Evolutionary conservation across 1,284 basidiomycete species (phyloP).

Genomic region (Omphalotus olearius): DNA sequence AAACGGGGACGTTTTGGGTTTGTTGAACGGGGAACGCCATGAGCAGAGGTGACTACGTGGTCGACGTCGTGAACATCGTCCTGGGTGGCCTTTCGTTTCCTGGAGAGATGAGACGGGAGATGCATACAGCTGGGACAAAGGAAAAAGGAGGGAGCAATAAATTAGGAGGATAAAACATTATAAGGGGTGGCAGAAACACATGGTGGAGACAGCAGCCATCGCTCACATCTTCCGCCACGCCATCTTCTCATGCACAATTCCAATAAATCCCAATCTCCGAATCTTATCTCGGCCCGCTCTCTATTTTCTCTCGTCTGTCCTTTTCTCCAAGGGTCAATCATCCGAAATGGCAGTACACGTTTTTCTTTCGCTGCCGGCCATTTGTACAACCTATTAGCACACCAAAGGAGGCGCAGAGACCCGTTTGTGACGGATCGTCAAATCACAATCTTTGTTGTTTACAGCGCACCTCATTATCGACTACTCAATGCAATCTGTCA

Average conservation of each 20-base stretch:
- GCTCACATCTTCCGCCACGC: constrained; percentile 1
- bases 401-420: too few relatives aligned
- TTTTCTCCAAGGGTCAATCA: neutral
- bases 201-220: constrained; percentile 22
- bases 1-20: constrained; percentile 37
- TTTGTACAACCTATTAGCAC: too few relatives aligned
- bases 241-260: neutral
- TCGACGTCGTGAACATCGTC: constrained; percentile 37
- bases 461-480: too few relatives aligned
- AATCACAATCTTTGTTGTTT: neutral
- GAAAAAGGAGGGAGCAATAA: constrained; percentile 24
- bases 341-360: too few relatives aligned
- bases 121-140: constrained; percentile 20
- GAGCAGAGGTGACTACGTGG: constrained; percentile 18
- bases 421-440: too few relatives aligned
- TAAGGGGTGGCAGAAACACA: constrained; percentile 30
- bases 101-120: constrained; percentile 36
- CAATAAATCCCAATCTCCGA: constrained; percentile 1
- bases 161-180: constrained; percentile 27
- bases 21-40: constrained; percentile 19
- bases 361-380: too few relatives aligned
- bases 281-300: constrained; percentile 1
- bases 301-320: too few relatives aligned
- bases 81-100: constrained; percentile 51
- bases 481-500: neutral